These are phyloP conservation scores for Vitis vinifera DNA, from an alignment of 164 flowering plant genomes.

Conservation along the genomic window DNA sequence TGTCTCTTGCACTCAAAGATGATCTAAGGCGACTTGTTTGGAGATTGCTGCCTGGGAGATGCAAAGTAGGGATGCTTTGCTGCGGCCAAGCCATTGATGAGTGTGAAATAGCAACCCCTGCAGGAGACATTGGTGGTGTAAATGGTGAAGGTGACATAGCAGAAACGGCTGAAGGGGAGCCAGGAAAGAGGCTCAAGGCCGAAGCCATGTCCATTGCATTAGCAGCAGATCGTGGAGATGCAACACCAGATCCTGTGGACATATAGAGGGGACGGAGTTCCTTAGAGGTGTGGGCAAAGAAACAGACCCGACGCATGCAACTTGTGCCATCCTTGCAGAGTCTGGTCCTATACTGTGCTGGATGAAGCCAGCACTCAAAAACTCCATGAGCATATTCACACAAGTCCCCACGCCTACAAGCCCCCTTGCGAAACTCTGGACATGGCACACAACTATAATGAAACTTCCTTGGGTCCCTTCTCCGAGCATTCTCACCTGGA, in stretches of 20 bases:
- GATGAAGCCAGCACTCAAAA: constrained; percentile 75
- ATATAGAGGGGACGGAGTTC: constrained; percentile 61
- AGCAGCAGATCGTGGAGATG: constrained; percentile 48
- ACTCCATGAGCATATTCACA: constrained; percentile 79
- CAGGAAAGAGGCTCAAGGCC: constrained; percentile 36
- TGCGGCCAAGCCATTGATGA: constrained; percentile 42
- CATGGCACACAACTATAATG: constrained; percentile 74
- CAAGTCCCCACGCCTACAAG: constrained; percentile 58
- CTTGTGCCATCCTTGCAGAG: constrained; percentile 61
- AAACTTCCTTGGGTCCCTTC: constrained; percentile 63
- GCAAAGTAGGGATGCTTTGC: constrained; percentile 35
- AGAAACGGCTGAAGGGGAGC: constrained; percentile 37
- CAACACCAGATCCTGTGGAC: constrained; percentile 57
- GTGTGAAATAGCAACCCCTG: constrained; percentile 19
- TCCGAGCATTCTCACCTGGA: constrained; percentile 70
- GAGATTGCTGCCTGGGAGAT: constrained; percentile 19
- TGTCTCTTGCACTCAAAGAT: constrained; percentile 44
- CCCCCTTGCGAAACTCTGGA: constrained; percentile 62
- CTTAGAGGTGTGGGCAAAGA: constrained; percentile 60
- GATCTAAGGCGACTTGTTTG: constrained; percentile 48
- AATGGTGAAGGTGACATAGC: constrained; percentile 31
- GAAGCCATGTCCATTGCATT: constrained; percentile 41
- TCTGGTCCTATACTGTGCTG: constrained; percentile 63
- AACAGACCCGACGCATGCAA: constrained; percentile 56
- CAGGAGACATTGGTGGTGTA: constrained; percentile 41